A percentile compares a stretch with the other conserved stretches of the same genome.
phyloP scores from a whole-genome alignment of 805 yeast genomes.

The Candida railenensis region DNA sequence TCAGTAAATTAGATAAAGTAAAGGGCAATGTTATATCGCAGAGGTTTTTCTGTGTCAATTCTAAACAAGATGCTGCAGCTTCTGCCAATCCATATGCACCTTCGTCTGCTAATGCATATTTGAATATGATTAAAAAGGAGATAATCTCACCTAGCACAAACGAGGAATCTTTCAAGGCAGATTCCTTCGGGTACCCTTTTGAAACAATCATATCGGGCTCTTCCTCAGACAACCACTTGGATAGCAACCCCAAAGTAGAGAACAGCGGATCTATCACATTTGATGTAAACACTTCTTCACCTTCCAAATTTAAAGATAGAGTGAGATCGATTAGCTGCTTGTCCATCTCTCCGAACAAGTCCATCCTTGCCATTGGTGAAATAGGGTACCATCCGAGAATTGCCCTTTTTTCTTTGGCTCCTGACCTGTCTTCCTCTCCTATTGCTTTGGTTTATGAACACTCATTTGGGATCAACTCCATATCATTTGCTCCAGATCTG shows the following conservation, averaged over 20 bases:
- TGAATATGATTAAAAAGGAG: slow-evolving; percentile 18
- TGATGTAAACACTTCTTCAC: slow-evolving; percentile 5
- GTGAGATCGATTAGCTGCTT: slow-evolving; percentile 56
- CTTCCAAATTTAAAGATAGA: slow-evolving; percentile 33
- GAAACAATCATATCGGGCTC: slow-evolving; percentile 26
- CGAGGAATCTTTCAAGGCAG: slow-evolving; percentile 18
- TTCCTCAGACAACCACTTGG: slow-evolving; percentile 15
- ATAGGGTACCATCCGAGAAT: slow-evolving; percentile 68
- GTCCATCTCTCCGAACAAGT: slow-evolving; percentile 56
- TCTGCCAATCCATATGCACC: neutral
- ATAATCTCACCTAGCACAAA: slow-evolving; percentile 5
- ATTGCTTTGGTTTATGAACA: slow-evolving; percentile 59
- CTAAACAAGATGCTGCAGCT: neutral
- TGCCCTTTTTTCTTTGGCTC: slow-evolving; percentile 55
- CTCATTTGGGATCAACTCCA: slow-evolving; percentile 56
- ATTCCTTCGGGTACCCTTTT: slow-evolving; percentile 34
- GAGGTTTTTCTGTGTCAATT: slow-evolving; percentile 53
- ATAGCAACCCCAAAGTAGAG: neutral
- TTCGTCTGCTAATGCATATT: slow-evolving; percentile 25
- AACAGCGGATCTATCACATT: neutral
- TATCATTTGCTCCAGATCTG: slow-evolving; percentile 61
- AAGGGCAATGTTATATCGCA: slow-evolving; percentile 26
- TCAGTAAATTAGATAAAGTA: slow-evolving; percentile 30
- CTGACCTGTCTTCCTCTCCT: slow-evolving; percentile 47
- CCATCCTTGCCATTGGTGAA: slow-evolving; percentile 66